A percentile compares a stretch with the other conserved stretches of the same genome.
These are phyloP conservation scores for Ramaria rubella DNA, from an alignment of 768 basidiomycete genomes.

Conservation along the genomic window DNA sequence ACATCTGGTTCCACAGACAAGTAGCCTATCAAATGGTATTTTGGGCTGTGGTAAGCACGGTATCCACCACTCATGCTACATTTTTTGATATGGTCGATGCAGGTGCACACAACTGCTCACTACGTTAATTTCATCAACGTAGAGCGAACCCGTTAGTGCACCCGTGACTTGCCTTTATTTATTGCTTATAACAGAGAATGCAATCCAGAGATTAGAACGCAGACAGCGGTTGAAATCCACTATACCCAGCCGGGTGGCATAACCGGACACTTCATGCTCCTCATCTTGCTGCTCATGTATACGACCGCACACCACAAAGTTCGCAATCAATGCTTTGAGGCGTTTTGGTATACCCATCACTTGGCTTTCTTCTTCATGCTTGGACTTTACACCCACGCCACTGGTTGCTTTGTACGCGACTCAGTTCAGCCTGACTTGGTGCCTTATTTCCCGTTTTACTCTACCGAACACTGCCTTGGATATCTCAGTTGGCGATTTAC, in stretches of 20 bases:
- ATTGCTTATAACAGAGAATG: background rate
- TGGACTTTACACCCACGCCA: slow-evolving; percentile 82
- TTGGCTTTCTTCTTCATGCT: slow-evolving; percentile 93
- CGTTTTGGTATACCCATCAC: slow-evolving; percentile 96
- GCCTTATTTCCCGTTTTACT: slow-evolving; percentile 78
- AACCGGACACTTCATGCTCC: slow-evolving; percentile 91
- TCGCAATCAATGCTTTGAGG: slow-evolving; percentile 86
- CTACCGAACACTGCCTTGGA: slow-evolving; percentile 80
- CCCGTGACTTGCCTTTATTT: background rate
- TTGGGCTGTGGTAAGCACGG: slow-evolving; percentile 64
- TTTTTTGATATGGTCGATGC: background rate
- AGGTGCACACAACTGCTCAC: slow-evolving; percentile 82
- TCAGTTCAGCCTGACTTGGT: slow-evolving; percentile 65
- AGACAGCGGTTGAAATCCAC: slow-evolving; percentile 76
- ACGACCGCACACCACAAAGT: slow-evolving; percentile 86
- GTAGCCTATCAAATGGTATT: slow-evolving; percentile 93
- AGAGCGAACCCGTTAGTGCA: slow-evolving; percentile 68
- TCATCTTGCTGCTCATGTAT: slow-evolving; percentile 92
- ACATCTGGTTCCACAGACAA: slow-evolving; percentile 93
- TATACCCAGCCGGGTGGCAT: slow-evolving; percentile 88
- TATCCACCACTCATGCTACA: background rate
- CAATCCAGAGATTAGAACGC: slow-evolving; percentile 64
- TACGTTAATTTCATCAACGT: slow-evolving; percentile 93
- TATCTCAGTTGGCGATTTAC: slow-evolving; percentile 88
- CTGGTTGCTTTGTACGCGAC: slow-evolving; percentile 93